Conservation (phyloP, 176 grass and related monocot species). For the Oryza brachyantha region DNA sequence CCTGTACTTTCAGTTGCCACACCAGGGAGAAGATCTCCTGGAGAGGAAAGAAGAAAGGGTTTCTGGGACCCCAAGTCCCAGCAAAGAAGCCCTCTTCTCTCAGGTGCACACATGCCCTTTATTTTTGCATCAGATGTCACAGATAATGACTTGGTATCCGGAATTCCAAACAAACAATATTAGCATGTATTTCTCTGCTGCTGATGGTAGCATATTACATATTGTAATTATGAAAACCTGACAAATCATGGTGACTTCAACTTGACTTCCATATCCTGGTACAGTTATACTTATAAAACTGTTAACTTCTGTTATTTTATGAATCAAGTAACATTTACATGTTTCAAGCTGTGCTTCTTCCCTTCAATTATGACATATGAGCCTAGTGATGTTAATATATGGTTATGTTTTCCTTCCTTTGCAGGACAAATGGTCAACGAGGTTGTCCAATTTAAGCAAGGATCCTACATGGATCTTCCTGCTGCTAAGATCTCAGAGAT, state of each 20-base stretch:
- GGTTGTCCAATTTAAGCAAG: slow-evolving; percentile 67
- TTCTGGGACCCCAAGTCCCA: slow-evolving; percentile 49
- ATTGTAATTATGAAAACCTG: neutral
- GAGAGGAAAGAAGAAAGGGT: slow-evolving; percentile 56
- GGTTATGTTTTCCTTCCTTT: slow-evolving; percentile 33
- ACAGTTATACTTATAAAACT: neutral
- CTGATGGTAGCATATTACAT: neutral
- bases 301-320: neutral
- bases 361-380: neutral
- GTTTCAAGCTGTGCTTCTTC: neutral
- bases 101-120: slow-evolving; percentile 44
- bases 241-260: neutral
- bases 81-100: slow-evolving; percentile 61
- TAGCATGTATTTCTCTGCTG: neutral
- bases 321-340: neutral
- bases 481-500: slow-evolving; percentile 89
- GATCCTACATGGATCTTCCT: slow-evolving; percentile 72
- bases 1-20: slow-evolving; percentile 31
- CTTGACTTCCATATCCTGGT: neutral
- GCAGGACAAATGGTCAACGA: slow-evolving; percentile 70
- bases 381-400: neutral
- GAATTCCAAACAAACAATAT: slow-evolving; percentile 10
- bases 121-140: slow-evolving; percentile 10
- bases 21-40: slow-evolving; percentile 32
- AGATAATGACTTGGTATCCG: slow-evolving; percentile 16